Base-by-base conservation (phyloP, 352 stramenopile species). In the Phytophthora hibernalis region DNA sequence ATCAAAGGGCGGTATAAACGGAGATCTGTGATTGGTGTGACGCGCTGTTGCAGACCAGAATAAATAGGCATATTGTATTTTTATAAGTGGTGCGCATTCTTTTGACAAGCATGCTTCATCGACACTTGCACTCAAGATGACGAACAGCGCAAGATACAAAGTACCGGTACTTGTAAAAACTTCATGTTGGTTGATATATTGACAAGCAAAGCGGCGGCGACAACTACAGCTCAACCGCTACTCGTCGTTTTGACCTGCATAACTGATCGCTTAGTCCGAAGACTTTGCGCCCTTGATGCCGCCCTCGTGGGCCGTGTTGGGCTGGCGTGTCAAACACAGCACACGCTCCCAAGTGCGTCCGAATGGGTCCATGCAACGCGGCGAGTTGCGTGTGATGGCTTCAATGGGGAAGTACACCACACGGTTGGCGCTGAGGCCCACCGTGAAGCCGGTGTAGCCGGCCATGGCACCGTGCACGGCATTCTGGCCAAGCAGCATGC, bases 401-500 rank as follows among this genome's bases (percentile, higher is more conserved):
- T 87, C 91, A 69, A 96, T 96, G 12, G 89, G 89, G 59, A 97
- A 87, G 61, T 97, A 97, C 21, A 98, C 96, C 48, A 97, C 93
- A 48, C 96, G 88, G 75, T 99, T 99, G 74, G 98, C 98, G 67
- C 94, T 98, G n/a, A 99, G 80, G 28, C 97, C 97, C 31, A 99
- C 96, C 18, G 91, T 98, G 74, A 99, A 99, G 50, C 95, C 96
- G 43, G 97, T 99, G 81, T 97, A 99, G 28, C 97, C 97, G 13
- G 97, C 97, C 97, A 99, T 99, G 42, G 96, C 91, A 48, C 97
- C 97, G 71, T 99, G 97, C 47, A 99, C 97, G 20, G 97, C 97
- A 79, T 99, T 99, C 80, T 99, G 97, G 28, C 91, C 95, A 16
- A 99, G 86, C 72, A 99, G 90, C 94, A 99, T 98, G 78, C 97